Evolutionary conservation across 768 basidiomycete species (phyloP), one percentile per base, ranked within the genome.

Genomic region (Mycena capillaripes): DNA sequence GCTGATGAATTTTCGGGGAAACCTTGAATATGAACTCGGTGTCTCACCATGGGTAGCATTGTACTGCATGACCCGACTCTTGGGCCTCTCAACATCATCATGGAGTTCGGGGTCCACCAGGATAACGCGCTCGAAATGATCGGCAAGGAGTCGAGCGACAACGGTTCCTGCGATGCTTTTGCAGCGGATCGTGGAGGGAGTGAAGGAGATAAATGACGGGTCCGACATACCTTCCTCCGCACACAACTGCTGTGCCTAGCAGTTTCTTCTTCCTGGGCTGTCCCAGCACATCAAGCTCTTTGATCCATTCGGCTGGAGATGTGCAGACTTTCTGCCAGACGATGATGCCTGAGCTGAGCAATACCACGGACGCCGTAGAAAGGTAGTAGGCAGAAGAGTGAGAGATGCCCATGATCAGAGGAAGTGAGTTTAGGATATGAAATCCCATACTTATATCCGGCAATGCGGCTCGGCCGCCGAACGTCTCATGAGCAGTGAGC

Each of bases 101-200:
- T 61, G 62, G 30, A 66, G 67, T 40, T 80, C 80, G 16, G 81
- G 72, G 25, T 81, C 79, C 5, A 81, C 69, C 25, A 81, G 48
- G 8, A 79, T n/a, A 34, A 81, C 79, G 19, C 68, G 60, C 5
- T 80, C 78, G 64, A 81, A 81, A 59, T 81, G 81, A 57, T 79
- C 73, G 8, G 74, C 71, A 66, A 78, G 78, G 2, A 81, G 64
- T 25, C 77, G 73, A 8, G 81, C 81, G 14, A 72, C 53, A 11
- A 81, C 71, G 21, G 78, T 56, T n/a, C 81, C 81, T 46, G 78
- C 74, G 44, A 81, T 73, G 58, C 81, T 81, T 27, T 46, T n/a
- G 23, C 25, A 19, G 34, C 29, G 11, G 27, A 30, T 30, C 29
- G 40, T 30, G 40, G 34, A 61, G 25, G 11, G n/a, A 40, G 29